Evolutionary conservation across 2,329 filamentous ascomycete genomes (phyloP).

Genomic region (Lachnellula hyalina): DNA sequence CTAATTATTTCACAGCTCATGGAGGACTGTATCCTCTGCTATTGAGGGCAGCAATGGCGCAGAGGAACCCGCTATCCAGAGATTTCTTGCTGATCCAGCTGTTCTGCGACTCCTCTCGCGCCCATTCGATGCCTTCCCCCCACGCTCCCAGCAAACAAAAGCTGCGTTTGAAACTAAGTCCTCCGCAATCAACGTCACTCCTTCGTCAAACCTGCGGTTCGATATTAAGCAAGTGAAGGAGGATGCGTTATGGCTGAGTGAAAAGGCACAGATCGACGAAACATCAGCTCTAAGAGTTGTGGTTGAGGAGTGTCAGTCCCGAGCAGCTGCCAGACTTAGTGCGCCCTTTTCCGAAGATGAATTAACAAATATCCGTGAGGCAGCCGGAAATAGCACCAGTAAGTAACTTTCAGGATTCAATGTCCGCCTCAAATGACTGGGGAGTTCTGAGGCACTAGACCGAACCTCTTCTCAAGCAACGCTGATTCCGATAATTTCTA

Average conservation of each 20-base stretch:
- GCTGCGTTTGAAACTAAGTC: conserved; percentile 77
- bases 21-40: conserved; percentile 54
- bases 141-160: conserved; percentile 58
- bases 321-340: conserved; percentile 66
- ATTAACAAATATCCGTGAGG: conserved; percentile 68
- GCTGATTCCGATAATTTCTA: conserved; percentile 41
- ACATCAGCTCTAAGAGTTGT: conserved; percentile 74
- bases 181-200: conserved; percentile 77
- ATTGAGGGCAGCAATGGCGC: conserved; percentile 54
- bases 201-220: conserved; percentile 59
- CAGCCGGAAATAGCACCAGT: conserved; percentile 52
- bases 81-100: conserved; percentile 67
- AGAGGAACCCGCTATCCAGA: conserved; percentile 49
- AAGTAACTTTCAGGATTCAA: too few species aligned
- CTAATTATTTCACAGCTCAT: conserved; percentile 43
- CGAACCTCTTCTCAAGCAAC: too few species aligned
- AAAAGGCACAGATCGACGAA: conserved; percentile 72
- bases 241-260: conserved; percentile 81
- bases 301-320: conserved; percentile 77
- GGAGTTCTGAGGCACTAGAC: too few species aligned
- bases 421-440: too few species aligned
- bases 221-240: conserved; percentile 76
- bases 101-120: conserved; percentile 63
- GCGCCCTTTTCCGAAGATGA: conserved; percentile 73
- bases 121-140: conserved; percentile 62